Conservation (phyloP, 2,329 filamentous ascomycete genomes). For the Helotiales sp. region DNA sequence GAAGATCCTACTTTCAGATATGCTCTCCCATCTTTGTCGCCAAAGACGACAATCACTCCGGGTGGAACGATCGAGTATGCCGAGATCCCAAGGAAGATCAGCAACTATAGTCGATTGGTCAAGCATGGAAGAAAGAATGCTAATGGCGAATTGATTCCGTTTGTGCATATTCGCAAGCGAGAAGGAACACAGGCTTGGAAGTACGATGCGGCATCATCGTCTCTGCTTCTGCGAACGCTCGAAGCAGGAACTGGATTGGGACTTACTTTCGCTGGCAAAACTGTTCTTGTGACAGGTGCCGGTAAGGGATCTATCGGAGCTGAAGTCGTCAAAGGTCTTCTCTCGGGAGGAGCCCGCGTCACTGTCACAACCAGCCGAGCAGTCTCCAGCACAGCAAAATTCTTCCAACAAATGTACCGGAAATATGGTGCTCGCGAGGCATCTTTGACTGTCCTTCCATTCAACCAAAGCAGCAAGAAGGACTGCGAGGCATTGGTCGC, state of each 20-base stretch:
- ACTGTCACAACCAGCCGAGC: constrained; percentile 93
- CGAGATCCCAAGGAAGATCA: background rate
- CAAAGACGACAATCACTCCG: background rate
- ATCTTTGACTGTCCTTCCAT: constrained; percentile 91
- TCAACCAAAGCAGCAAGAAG: constrained; percentile 97
- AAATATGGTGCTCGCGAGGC: constrained; percentile 88
- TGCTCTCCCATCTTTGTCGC: background rate
- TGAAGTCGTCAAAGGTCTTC: constrained; percentile 87
- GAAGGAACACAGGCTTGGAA: background rate
- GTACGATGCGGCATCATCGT: background rate
- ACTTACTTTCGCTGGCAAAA: constrained; percentile 86
- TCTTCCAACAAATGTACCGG: constrained; percentile 96
- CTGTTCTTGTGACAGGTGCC: constrained; percentile 94
- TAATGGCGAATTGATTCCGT: background rate
- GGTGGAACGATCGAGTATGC: background rate
- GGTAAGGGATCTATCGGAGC: constrained; percentile 95
- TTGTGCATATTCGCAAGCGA: background rate
- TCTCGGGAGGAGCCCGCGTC: constrained; percentile 73
- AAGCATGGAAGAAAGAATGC: background rate
- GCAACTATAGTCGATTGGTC: background rate
- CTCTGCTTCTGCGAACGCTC: background rate
- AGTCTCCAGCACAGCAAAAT: constrained; percentile 91
- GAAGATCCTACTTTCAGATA: background rate
- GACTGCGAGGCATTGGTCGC: constrained; percentile 88
- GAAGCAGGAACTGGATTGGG: constrained; percentile 51